A percentile compares a stretch with the other conserved stretches of the same genome.
phyloP scores from a whole-genome alignment of 805 yeast species.

The Wickerhamiella slavikovae region DNA sequence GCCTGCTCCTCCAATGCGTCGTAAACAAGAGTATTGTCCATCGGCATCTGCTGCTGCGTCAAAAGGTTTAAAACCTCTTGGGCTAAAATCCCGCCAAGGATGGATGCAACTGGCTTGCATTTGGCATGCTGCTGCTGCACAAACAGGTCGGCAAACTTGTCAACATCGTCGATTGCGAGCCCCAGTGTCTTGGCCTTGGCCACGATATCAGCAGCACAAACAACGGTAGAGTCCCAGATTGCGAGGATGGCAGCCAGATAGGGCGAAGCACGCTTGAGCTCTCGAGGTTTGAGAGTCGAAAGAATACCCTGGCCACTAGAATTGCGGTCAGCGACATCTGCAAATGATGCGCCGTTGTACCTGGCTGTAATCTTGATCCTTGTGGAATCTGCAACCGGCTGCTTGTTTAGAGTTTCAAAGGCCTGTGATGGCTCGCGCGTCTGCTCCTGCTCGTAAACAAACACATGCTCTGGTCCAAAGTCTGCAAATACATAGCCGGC shows the following conservation, averaged over 20 bases:
- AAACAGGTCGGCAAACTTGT: constrained; percentile 18
- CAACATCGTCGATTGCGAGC: constrained; percentile 26
- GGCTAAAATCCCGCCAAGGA: constrained; percentile 73
- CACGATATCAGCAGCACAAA: constrained; percentile 14
- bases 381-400: constrained; percentile 19
- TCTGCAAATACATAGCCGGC: constrained; percentile 72
- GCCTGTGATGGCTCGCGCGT: constrained; percentile 20
- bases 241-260: constrained; percentile 41
- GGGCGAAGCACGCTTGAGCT: constrained; percentile 28
- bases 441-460: constrained; percentile 10
- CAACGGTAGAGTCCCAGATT: constrained; percentile 23
- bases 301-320: too few relatives aligned
- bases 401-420: constrained; percentile 24
- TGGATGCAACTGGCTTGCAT: constrained; percentile 66
- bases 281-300: constrained; percentile 13
- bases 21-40: constrained; percentile 59
- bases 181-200: constrained; percentile 17
- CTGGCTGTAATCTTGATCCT: constrained; percentile 17
- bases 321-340: too few relatives aligned
- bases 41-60: constrained; percentile 56
- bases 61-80: constrained; percentile 78
- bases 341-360: constrained; percentile 12
- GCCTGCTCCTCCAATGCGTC: constrained; percentile 55
- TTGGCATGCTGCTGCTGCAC: constrained; percentile 27
- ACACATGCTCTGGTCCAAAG: constrained; percentile 39